Percentiles rank a stretch among this genome's conserved stretches.
Conservation (phyloP, 441 rosid species). For the Sinapis alba region DNA sequence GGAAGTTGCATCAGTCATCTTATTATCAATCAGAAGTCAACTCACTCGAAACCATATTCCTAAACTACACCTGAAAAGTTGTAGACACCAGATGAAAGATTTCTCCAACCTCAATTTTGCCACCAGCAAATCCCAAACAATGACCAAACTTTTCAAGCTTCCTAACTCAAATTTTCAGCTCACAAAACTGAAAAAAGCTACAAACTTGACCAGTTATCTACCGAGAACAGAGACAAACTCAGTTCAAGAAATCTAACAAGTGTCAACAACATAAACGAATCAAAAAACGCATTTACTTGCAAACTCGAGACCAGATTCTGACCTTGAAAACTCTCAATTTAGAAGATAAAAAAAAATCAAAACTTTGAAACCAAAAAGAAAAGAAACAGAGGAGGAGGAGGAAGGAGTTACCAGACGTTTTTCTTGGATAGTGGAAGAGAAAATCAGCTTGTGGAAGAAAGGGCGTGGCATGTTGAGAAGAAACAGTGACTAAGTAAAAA, state of each 20-base stretch:
- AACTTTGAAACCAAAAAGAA: not conserved
- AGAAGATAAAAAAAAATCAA: conserved; percentile 4
- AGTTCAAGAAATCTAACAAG: conserved; percentile 7
- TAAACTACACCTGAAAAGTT: conserved; percentile 9
- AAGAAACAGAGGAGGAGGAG: not conserved
- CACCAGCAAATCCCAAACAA: conserved; percentile 19
- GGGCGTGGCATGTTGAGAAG: conserved; percentile 77
- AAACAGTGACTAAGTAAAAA: conserved; percentile 28
- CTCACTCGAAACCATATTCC: conserved; percentile 11
- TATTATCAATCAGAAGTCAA: conserved; percentile 28
- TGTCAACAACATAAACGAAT: not conserved
- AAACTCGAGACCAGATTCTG: conserved; percentile 3
- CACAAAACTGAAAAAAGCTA: not conserved
- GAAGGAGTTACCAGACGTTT: conserved; percentile 66
- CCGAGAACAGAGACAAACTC: conserved; percentile 1
- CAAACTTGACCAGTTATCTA: conserved; percentile 17
- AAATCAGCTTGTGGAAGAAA: conserved; percentile 87
- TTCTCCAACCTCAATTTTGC: not conserved
- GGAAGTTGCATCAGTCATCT: conserved; percentile 15
- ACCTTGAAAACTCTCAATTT: conserved; percentile 21
- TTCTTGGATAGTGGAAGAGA: conserved; percentile 69
- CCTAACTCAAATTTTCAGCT: conserved; percentile 7
- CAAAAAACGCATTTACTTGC: conserved; percentile 1
- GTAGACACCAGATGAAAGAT: conserved; percentile 10
- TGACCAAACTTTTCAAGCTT: conserved; percentile 14